Base-by-base conservation (phyloP, 2,329 filamentous ascomycete species). In the Aspergillus neoniger region DNA sequence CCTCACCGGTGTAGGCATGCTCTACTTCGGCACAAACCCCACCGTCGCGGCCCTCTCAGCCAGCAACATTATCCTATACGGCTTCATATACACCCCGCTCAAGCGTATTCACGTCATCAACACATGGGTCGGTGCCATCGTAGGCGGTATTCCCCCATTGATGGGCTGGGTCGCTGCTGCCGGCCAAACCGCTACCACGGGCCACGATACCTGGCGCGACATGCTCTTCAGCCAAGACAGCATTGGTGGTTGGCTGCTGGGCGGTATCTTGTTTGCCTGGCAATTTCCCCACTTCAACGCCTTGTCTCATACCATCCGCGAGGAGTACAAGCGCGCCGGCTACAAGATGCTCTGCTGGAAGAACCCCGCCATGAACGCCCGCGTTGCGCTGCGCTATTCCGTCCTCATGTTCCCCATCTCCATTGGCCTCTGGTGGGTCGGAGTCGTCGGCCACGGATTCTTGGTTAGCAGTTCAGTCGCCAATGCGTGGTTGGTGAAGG, bases 231-330 rank as follows among this genome's bases (percentile, higher is more conserved):
- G 91, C 70, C 73, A 88, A 74, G 70, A 86, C 75, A 84, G 82
- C 25, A 79, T 87, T 10, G 95, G 95, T 5, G 95, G 94, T 4
- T 99, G 95, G 95, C 80, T 98, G 0, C 81, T 97, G 14, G 94
- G 91, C 1, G 87, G 84, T 0, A 79, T 98, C 6, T 81, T 99
- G 5, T 96, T 96, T 67, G 90, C 92, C 12, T 99, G 95, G 95
- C 94, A 99, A 74, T 98, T 99, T 72, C 92, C 95, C 3, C 95
- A 99, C 78, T 99, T 99, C 81, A 98, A 97, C 84, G 90, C 93
- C 1, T 83, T 99, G 21, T 93, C 91, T 50, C 96, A 94, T 86
- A 83, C 86, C 4, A 96, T 98, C 62, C 85, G 92, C 19, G 88
- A 96, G 8, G 95, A 99, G 75, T 99, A 99, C 81, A 89, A 88